Conservation (phyloP, 1,139 yeast genomes). For the Blastobotrys buckinghamii region DNA sequence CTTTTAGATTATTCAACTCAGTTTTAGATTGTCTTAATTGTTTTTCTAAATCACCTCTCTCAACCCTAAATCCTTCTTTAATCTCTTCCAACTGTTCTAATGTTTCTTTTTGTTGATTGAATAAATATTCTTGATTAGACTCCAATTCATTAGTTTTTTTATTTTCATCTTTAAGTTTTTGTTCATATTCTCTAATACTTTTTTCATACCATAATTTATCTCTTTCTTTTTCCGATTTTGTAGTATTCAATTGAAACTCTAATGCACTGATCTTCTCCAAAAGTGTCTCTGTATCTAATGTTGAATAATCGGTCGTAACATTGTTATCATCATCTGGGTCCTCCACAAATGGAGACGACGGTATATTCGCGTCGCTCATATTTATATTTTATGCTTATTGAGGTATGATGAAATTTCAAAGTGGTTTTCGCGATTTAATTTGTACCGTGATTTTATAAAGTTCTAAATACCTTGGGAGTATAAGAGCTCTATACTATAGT, state of each 20-base stretch:
- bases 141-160: slow-evolving; percentile 33
- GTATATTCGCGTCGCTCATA: slow-evolving; percentile 8
- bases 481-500: no score
- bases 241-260: slow-evolving; percentile 32
- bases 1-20: slow-evolving; percentile 12
- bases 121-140: slow-evolving; percentile 39
- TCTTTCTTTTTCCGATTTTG: slow-evolving; percentile 31
- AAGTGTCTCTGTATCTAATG: not conserved
- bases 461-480: no score
- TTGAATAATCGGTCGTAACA: not conserved
- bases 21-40: slow-evolving; percentile 16
- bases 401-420: no score
- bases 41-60: slow-evolving; percentile 24
- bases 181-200: slow-evolving; percentile 29
- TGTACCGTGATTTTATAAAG: no score
- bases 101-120: slow-evolving; percentile 36
- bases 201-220: slow-evolving; percentile 33
- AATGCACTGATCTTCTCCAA: slow-evolving; percentile 25
- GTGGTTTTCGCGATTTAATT: no score
- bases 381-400: slow-evolving; percentile 1
- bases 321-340: not conserved
- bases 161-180: slow-evolving; percentile 30
- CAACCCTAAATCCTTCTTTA: slow-evolving; percentile 26
- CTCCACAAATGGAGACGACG: slow-evolving; percentile 10
- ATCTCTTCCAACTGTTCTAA: slow-evolving; percentile 30